These are phyloP conservation scores for Borovskyia barvae DNA, from an alignment of 208 protist genomes.

Conservation along the genomic window DNA sequence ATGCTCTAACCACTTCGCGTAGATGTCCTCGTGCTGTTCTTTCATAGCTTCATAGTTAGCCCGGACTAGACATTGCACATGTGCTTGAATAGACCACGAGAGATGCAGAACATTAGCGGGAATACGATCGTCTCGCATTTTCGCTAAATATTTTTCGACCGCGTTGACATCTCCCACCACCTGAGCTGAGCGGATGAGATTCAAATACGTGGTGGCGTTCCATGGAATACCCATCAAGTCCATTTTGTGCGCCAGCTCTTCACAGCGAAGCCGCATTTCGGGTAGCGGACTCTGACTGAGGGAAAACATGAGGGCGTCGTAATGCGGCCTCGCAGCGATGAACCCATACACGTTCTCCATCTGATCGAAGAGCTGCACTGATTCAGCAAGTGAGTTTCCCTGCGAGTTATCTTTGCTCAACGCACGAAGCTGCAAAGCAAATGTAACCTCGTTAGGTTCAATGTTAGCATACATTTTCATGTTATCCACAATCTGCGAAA, in stretches of 20 bases:
- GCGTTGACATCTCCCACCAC: slow-evolving; percentile 78
- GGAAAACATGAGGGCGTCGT: slow-evolving; percentile 83
- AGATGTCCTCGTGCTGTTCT: slow-evolving; percentile 45
- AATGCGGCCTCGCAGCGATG: slow-evolving; percentile 83
- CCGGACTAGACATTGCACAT: slow-evolving; percentile 72
- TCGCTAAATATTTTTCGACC: slow-evolving; percentile 71
- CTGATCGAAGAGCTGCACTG: slow-evolving; percentile 89
- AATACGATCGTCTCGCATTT: slow-evolving; percentile 84
- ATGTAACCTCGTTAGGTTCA: slow-evolving; percentile 89
- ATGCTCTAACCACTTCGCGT: slow-evolving; percentile 57
- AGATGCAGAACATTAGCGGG: slow-evolving; percentile 65
- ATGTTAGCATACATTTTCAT: slow-evolving; percentile 94
- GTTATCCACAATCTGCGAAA: slow-evolving; percentile 82
- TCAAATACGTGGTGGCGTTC: slow-evolving; percentile 80
- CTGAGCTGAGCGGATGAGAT: slow-evolving; percentile 79
- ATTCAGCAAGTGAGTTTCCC: slow-evolving; percentile 72
- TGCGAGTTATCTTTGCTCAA: slow-evolving; percentile 71
- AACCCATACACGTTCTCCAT: slow-evolving; percentile 91
- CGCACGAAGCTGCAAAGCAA: slow-evolving; percentile 76
- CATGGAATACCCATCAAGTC: slow-evolving; percentile 87
- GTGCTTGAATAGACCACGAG: slow-evolving; percentile 77
- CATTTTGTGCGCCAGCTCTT: slow-evolving; percentile 89
- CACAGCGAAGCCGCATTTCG: slow-evolving; percentile 84
- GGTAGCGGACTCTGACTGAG: slow-evolving; percentile 70
- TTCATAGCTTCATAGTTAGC: slow-evolving; percentile 71